Evolutionary conservation across 2,329 filamentous ascomycete species (phyloP).

Genomic region (Hansfordia pulvinata): DNA sequence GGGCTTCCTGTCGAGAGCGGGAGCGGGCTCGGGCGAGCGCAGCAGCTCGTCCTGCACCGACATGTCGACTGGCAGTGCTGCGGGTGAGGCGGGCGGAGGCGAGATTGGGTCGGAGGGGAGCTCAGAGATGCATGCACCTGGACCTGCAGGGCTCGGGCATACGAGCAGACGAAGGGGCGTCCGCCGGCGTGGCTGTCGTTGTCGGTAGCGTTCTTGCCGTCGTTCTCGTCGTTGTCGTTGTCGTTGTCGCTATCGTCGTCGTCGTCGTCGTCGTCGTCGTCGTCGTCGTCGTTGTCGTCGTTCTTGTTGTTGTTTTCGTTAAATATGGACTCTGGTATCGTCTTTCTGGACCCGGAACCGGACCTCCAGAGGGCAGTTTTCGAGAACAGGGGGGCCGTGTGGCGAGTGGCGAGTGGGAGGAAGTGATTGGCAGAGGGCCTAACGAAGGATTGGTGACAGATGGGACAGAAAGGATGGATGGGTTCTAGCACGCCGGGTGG

Average conservation of each 20-base stretch:
- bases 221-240: not conserved
- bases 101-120: not conserved
- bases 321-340: too few relatives aligned
- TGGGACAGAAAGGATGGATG: too few relatives aligned
- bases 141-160: not conserved
- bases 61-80: conserved; percentile 8
- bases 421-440: too few relatives aligned
- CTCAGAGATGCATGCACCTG: not conserved
- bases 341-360: too few relatives aligned
- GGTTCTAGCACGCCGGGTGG: too few relatives aligned
- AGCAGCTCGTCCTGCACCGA: conserved; percentile 15
- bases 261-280: not conserved
- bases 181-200: not conserved
- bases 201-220: not conserved
- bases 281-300: too few relatives aligned
- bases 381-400: too few relatives aligned
- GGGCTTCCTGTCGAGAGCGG: conserved; percentile 10
- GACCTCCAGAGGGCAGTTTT: too few relatives aligned
- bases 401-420: too few relatives aligned
- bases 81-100: not conserved
- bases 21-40: conserved; percentile 9
- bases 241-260: not conserved
- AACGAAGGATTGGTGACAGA: too few relatives aligned
- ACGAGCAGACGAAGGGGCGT: not conserved
- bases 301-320: too few relatives aligned